These are phyloP conservation scores for Gymnopilus dilepis DNA, from an alignment of 768 basidiomycete genomes.

Conservation along the genomic window DNA sequence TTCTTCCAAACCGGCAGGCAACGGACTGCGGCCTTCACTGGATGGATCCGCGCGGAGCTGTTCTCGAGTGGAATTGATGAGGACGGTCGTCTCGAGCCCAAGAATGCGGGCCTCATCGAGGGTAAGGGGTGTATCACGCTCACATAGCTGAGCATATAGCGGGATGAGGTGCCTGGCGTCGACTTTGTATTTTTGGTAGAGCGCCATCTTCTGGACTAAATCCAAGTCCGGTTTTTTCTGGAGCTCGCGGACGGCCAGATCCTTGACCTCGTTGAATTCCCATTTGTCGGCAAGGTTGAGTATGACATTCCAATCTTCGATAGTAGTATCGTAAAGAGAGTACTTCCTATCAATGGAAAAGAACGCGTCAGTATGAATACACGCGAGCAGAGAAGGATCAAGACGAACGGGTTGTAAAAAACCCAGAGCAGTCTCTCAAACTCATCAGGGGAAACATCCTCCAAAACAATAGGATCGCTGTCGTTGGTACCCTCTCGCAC, in stretches of 20 bases:
- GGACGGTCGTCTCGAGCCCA: conserved; percentile 55
- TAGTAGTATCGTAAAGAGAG: conserved; percentile 54
- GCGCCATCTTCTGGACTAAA: conserved; percentile 47
- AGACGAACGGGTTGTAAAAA: conserved; percentile 32
- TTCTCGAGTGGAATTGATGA: conserved; percentile 58
- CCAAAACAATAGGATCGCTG: conserved; percentile 47
- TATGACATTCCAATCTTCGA: conserved; percentile 62
- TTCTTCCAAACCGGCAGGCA: conserved; percentile 25
- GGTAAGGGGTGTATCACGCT: conserved; percentile 53
- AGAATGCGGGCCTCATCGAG: conserved; percentile 61
- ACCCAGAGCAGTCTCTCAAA: conserved; percentile 60
- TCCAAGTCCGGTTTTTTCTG: conserved; percentile 51
- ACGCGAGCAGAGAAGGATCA: not conserved
- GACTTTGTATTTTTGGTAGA: conserved; percentile 59
- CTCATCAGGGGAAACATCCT: conserved; percentile 42
- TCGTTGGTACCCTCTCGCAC: conserved; percentile 43
- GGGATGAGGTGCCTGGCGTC: conserved; percentile 54
- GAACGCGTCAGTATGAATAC: not conserved
- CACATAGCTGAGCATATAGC: conserved; percentile 59
- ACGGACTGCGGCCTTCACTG: conserved; percentile 25
- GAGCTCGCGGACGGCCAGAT: conserved; percentile 63
- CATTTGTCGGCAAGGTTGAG: conserved; percentile 62
- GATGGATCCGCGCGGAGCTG: conserved; percentile 38
- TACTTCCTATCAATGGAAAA: conserved; percentile 50
- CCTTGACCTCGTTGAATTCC: conserved; percentile 60